Conservation (phyloP, 2,329 filamentous ascomycete genomes). For the Verticillium albo-atrum region DNA sequence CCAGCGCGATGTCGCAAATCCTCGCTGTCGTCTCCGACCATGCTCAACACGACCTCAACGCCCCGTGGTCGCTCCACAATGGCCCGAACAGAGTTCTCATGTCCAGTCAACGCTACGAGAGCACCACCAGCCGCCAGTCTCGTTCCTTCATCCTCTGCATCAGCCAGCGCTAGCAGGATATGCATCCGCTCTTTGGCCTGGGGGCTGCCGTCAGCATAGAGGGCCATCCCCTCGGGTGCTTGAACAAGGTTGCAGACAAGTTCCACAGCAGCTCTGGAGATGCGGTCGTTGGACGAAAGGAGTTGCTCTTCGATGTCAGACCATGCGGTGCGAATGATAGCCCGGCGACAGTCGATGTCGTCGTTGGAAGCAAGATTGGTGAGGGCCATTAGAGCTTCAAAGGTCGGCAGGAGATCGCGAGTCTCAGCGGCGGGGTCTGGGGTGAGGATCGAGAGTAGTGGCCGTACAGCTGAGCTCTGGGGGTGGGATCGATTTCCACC, state of each 20-base stretch:
- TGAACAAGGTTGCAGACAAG: slow-evolving; percentile 87
- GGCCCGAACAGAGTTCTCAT: slow-evolving; percentile 67
- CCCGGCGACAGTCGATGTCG: slow-evolving; percentile 56
- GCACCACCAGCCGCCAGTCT: slow-evolving; percentile 83
- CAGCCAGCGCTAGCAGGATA: slow-evolving; percentile 80
- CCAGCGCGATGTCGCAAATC: slow-evolving; percentile 68
- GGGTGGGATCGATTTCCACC: slow-evolving; percentile 69
- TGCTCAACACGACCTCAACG: slow-evolving; percentile 69
- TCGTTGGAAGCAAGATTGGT: slow-evolving; percentile 89
- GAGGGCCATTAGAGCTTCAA: slow-evolving; percentile 85
- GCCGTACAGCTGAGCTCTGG: slow-evolving; percentile 74
- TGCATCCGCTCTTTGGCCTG: slow-evolving; percentile 72
- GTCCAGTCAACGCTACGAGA: slow-evolving; percentile 76
- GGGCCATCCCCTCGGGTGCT: slow-evolving; percentile 58
- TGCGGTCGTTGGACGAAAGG: slow-evolving; percentile 67
- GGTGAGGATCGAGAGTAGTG: slow-evolving; percentile 69
- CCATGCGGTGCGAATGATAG: slow-evolving; percentile 73
- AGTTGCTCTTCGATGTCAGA: slow-evolving; percentile 77
- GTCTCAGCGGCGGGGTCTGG: slow-evolving; percentile 58
- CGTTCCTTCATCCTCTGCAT: slow-evolving; percentile 77
- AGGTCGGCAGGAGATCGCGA: slow-evolving; percentile 79
- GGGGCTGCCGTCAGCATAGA: slow-evolving; percentile 64
- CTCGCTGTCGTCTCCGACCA: slow-evolving; percentile 71
- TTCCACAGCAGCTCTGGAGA: slow-evolving; percentile 82
- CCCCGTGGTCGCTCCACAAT: slow-evolving; percentile 69